phyloP scores from a whole-genome alignment of 805 yeast species.

The Pichia manshurica region DNA sequence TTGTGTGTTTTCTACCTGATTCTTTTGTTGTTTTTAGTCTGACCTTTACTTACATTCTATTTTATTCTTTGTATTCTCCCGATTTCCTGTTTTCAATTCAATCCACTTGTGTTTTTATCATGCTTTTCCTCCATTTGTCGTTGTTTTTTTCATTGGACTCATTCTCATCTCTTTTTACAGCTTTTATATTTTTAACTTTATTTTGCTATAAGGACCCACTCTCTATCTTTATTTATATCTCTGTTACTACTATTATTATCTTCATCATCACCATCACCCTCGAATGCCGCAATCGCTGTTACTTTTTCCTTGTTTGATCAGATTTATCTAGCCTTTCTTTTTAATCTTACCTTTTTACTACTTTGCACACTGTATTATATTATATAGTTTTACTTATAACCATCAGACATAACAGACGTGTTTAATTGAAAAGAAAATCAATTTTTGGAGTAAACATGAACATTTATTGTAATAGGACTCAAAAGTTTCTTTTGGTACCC shows the following conservation, averaged over 20 bases:
- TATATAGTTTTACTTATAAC: background rate
- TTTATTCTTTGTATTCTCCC: constrained; percentile 1
- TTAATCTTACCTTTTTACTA: background rate
- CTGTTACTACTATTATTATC: too few species aligned
- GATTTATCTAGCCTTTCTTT: too few species aligned
- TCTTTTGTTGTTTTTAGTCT: background rate
- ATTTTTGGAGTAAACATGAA: constrained; percentile 23
- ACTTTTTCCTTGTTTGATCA: too few species aligned
- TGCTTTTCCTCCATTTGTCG: background rate
- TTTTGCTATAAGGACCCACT: constrained; percentile 2
- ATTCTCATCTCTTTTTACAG: background rate
- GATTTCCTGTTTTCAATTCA: background rate
- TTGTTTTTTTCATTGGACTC: background rate
- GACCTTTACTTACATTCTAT: background rate
- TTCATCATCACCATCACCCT: background rate
- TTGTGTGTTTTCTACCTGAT: too few species aligned
- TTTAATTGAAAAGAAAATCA: too few species aligned
- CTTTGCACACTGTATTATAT: background rate
- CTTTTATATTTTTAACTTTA: background rate
- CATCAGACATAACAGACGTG: too few species aligned
- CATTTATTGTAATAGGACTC: constrained; percentile 19
- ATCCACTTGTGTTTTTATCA: background rate
- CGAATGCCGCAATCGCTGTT: background rate
- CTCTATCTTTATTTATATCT: background rate
- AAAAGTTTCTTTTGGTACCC: constrained; percentile 18